Conservation (phyloP, 805 yeast genomes). For the Schizosaccharomyces octosporus region DNA sequence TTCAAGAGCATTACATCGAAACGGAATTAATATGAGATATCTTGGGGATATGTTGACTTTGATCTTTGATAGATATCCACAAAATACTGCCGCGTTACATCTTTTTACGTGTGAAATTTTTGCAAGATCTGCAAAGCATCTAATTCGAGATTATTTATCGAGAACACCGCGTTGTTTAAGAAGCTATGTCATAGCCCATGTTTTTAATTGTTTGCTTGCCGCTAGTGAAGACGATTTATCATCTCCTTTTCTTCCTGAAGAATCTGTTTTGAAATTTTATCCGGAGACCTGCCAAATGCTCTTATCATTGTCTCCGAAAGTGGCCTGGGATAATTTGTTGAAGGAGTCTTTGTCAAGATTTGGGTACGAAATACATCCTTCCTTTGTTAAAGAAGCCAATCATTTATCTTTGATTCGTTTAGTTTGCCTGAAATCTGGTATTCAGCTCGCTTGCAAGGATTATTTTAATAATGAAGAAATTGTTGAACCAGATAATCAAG, state of each 20-base stretch:
- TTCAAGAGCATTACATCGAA: constrained; percentile 39
- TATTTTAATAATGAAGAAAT: constrained; percentile 14
- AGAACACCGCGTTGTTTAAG: not conserved
- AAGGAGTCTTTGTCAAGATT: no score
- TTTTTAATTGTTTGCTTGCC: not conserved
- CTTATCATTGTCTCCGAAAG: no score
- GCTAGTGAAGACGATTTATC: not conserved
- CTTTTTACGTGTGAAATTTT: constrained; percentile 39
- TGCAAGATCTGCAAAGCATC: constrained; percentile 57
- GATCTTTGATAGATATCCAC: constrained; percentile 13
- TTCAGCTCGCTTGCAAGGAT: not conserved
- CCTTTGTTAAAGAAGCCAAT: no score
- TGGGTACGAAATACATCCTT: no score
- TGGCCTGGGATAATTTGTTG: no score
- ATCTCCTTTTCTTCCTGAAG: not conserved
- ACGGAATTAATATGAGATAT: constrained; percentile 76
- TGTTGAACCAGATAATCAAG: constrained; percentile 10
- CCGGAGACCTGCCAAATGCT: not conserved
- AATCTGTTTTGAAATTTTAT: not conserved
- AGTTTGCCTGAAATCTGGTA: not conserved
- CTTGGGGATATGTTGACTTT: constrained; percentile 36
- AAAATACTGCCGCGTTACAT: constrained; percentile 11
- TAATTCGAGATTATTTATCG: constrained; percentile 9
- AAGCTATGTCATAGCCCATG: not conserved
- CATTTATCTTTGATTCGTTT: not conserved